Conservation (phyloP, 768 basidiomycete species). For the Phylloporus sp. region DNA sequence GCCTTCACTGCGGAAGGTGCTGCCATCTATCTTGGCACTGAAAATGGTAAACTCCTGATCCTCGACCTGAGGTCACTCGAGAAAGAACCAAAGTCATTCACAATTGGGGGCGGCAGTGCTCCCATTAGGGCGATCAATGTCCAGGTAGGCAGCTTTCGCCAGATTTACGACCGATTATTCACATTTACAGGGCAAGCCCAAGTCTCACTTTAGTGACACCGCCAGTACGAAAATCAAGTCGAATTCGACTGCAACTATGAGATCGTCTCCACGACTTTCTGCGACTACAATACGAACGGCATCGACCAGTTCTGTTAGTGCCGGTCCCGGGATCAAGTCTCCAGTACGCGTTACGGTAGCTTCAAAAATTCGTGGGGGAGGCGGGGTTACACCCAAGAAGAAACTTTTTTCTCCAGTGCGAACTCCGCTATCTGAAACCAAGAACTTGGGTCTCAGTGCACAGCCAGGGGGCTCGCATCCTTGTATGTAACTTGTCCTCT, state of each 20-base stretch:
- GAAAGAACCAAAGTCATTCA: slow-evolving; percentile 52
- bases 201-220: slow-evolving; percentile 4
- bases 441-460: slow-evolving; percentile 14
- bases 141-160: slow-evolving; percentile 39
- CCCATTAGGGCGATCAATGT: slow-evolving; percentile 51
- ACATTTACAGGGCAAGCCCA: slow-evolving; percentile 15
- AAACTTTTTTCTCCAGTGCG: slow-evolving; percentile 19
- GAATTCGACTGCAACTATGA: slow-evolving; percentile 4
- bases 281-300: slow-evolving; percentile 5
- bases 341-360: slow-evolving; percentile 14
- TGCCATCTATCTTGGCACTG: slow-evolving; percentile 60
- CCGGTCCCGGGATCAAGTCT: slow-evolving; percentile 14
- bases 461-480: slow-evolving; percentile 11
- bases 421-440: slow-evolving; percentile 23
- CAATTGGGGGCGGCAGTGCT: slow-evolving; percentile 43
- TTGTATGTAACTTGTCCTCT: slow-evolving; percentile 14
- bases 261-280: slow-evolving; percentile 9
- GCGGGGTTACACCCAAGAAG: slow-evolving; percentile 22
- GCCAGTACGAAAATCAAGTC: slow-evolving; percentile 9
- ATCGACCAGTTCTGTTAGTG: slow-evolving; percentile 1
- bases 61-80: slow-evolving; percentile 63
- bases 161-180: background rate
- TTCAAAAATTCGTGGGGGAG: slow-evolving; percentile 19
- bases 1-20: slow-evolving; percentile 68
- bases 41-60: slow-evolving; percentile 56